These are phyloP conservation scores for Luzula sylvatica DNA, from an alignment of 176 grass and related monocot genomes.

Conservation along the genomic window DNA sequence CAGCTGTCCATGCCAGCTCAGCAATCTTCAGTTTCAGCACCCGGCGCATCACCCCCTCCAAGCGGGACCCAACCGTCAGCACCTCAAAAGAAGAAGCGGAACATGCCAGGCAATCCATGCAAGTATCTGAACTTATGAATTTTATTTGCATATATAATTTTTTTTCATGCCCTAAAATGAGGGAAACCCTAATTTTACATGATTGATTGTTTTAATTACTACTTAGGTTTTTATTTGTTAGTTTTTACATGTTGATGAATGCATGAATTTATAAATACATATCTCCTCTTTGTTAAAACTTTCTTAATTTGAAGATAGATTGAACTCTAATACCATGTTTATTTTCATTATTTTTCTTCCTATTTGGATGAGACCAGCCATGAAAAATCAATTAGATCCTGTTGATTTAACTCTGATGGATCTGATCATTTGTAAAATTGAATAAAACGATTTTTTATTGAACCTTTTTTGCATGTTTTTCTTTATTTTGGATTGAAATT, in stretches of 20 bases:
- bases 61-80: constrained; percentile 18
- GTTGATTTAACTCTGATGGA: background rate
- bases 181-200: background rate
- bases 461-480: background rate
- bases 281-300: background rate
- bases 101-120: constrained; percentile 89
- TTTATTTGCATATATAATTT: background rate
- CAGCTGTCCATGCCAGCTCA: background rate
- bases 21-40: constrained; percentile 7
- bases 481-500: background rate
- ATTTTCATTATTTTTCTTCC: background rate
- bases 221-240: background rate
- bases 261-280: background rate
- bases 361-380: background rate
- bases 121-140: constrained; percentile 28
- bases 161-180: background rate
- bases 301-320: background rate
- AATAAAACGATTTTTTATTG: too few relatives aligned
- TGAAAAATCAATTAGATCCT: background rate
- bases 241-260: background rate
- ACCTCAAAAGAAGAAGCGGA: constrained; percentile 79
- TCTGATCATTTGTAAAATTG: background rate
- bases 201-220: background rate
- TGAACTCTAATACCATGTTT: background rate
- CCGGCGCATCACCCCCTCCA: background rate